Conservation (phyloP, 495 filamentous ascomycete species). For the Bacidia gigantensis region DNA sequence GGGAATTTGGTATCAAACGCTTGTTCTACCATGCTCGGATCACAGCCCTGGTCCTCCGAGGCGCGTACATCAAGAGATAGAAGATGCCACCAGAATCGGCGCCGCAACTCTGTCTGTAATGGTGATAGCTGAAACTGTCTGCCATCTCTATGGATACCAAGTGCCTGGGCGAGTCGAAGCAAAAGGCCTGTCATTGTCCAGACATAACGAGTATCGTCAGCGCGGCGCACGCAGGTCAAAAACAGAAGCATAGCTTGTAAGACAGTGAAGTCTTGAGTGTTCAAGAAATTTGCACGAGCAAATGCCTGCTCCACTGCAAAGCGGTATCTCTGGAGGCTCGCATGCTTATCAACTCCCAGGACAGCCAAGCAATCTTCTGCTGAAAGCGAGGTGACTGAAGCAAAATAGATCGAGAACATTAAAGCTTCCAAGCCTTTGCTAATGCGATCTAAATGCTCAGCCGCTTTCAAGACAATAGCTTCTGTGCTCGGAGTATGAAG, state of each 20-base stretch:
- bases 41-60: constrained; percentile 60
- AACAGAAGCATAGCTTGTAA: constrained; percentile 22
- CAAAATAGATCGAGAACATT: constrained; percentile 34
- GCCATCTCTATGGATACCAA: constrained; percentile 41
- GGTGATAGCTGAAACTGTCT: constrained; percentile 44
- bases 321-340: constrained; percentile 22
- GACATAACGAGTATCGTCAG: constrained; percentile 30
- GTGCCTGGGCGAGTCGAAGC: constrained; percentile 31
- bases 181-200: constrained; percentile 33
- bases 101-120: constrained; percentile 55
- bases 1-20: constrained; percentile 59
- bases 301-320: constrained; percentile 21
- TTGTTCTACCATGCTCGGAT: constrained; percentile 48
- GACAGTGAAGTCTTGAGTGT: constrained; percentile 19
- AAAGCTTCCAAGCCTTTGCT: constrained; percentile 26
- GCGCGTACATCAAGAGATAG: constrained; percentile 52
- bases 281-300: constrained; percentile 19
- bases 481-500: constrained; percentile 31
- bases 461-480: constrained; percentile 25
- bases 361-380: constrained; percentile 19
- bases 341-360: constrained; percentile 17
- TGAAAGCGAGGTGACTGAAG: constrained; percentile 25
- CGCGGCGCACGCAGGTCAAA: constrained; percentile 31
- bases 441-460: constrained; percentile 24
- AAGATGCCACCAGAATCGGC: constrained; percentile 62